A percentile compares a stretch with the other conserved stretches of the same genome.
phyloP scores from a whole-genome alignment of 23 red algal species.

The Gracilaria domingensis region DNA sequence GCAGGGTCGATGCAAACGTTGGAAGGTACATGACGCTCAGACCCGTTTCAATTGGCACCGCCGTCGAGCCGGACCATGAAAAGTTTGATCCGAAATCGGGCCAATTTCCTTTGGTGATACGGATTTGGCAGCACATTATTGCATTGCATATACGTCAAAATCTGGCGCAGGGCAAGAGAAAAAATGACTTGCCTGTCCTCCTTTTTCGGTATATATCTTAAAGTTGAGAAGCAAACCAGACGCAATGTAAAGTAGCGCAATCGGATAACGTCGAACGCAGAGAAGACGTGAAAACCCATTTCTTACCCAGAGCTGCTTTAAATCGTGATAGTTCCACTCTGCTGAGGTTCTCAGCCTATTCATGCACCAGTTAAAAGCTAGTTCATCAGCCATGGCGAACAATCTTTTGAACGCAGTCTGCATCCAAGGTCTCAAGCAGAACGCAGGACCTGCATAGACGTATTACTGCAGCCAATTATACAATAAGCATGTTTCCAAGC shows the following conservation, averaged over 20 bases:
- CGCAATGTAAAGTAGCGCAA: not conserved
- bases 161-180: not conserved
- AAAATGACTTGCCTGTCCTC: not conserved
- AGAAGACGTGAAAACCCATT: slow-evolving; percentile 3
- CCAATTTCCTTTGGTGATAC: no score
- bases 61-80: no score
- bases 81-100: no score
- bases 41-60: slow-evolving; percentile 86
- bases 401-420: not conserved
- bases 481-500: not conserved
- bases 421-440: not conserved
- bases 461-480: no score
- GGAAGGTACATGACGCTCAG: slow-evolving; percentile 90
- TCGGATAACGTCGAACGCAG: not conserved
- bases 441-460: slow-evolving; percentile 2
- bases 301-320: not conserved
- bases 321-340: slow-evolving; percentile 21
- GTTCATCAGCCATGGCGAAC: not conserved
- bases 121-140: not conserved
- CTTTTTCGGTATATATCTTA: not conserved
- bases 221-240: not conserved
- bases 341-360: not conserved
- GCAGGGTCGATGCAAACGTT: slow-evolving; percentile 75
- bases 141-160: not conserved
- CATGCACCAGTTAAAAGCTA: not conserved